Conservation (phyloP, 176 grass and related monocot genomes). For the Neostapfia colusana region DNA sequence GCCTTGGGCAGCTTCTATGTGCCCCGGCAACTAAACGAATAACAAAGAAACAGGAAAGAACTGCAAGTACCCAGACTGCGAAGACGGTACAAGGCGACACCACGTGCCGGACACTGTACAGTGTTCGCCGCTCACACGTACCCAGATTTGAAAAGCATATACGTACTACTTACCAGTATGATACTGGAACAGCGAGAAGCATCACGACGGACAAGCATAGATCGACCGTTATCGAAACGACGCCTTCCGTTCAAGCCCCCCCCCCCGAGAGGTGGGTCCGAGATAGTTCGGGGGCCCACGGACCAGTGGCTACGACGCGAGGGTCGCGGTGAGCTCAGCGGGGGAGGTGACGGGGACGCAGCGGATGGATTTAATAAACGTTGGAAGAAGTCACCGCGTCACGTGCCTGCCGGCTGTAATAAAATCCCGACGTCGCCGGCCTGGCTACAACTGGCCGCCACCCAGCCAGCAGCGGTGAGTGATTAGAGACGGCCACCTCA, state of each 20-base stretch:
- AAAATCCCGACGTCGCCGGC: not conserved
- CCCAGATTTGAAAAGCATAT: not conserved
- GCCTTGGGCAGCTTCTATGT: too few relatives aligned
- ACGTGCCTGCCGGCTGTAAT: constrained; percentile 32
- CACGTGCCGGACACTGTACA: not conserved
- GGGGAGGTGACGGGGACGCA: constrained; percentile 6
- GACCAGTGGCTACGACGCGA: too few relatives aligned
- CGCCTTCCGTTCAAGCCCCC: fast-evolving
- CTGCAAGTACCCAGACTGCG: too few relatives aligned
- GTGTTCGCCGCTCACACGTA: not conserved
- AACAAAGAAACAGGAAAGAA: too few relatives aligned
- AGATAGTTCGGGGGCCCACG: fast-evolving
- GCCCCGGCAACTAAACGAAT: too few relatives aligned
- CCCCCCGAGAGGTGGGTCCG: not conserved
- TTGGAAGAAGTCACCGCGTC: constrained; percentile 47
- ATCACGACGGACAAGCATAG: constrained; percentile 37
- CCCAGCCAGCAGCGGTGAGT: not conserved
- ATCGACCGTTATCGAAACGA: not conserved
- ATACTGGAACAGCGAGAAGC: not conserved
- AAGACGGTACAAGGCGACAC: constrained; percentile 2
- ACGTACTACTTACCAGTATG: too few relatives aligned
- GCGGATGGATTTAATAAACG: constrained; percentile 37
- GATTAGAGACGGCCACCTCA: not conserved
- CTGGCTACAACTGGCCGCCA: constrained; percentile 43
- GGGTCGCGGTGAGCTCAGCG: not conserved